Base-by-base conservation (phyloP, 139 green algal species). In the Picochlorum sp. region DNA sequence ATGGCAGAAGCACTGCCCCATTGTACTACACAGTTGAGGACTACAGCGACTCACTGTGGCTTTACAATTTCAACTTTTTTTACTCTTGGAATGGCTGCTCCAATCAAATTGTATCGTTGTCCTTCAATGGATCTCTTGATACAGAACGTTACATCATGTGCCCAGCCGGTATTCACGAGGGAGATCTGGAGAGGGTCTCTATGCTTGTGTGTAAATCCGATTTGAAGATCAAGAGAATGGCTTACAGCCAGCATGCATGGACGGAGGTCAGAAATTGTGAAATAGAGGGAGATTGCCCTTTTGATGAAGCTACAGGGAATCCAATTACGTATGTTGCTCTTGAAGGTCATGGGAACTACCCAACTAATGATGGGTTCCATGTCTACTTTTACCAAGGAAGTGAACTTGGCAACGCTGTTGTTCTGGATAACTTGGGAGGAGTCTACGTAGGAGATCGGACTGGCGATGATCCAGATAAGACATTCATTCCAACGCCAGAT, bases 171-270 rank as follows among this genome's bases (percentile, higher is more conserved):
- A 47, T 67, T 24, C 64, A 72, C 16, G 64, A 72, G 29, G 47
- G 64, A 7, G 64, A 72, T 36, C 67, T 55, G 64, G 45, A 67
- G 45, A 43, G 50, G n/a, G 30, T 67, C 1, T 55, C 33, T 3
- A 26, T 72, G 44, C 33, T 72, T 24, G 64, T 72, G 12, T 72
- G 64, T 14, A 61, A 54, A 12, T 53, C 44, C 10, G 36, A 67
- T 41, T 13, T 35, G 26, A 30, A 20, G 5, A 30, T 72, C 7
- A 61, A 67, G 47, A 43, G 51, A 47, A 45, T 60, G 2, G 29
- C 64, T 10, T 67, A 55, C 44, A 50, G 26, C 4, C 64, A 72
- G 56, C 64, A 72, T 56, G 33, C 22, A 36, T 72, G 64, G 64
- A 60, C 44, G 32, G 64, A 72, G 47, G 59, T 56, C 7, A 57